Conservation (phyloP, 2,329 filamentous ascomycete genomes). For the Blastomyces parvus region DNA sequence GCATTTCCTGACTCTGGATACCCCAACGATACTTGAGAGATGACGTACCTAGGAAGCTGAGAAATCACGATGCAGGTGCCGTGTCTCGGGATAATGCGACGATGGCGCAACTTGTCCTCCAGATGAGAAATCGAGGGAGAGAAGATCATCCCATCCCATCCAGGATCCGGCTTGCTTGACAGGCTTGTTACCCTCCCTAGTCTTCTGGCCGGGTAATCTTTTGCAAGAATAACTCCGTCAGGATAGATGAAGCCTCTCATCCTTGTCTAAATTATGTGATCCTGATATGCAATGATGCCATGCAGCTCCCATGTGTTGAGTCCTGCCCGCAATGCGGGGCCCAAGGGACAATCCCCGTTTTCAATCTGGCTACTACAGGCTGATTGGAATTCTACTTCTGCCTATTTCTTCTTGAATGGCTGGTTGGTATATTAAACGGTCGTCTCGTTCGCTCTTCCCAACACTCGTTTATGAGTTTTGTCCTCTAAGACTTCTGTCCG, state of each 20-base stretch:
- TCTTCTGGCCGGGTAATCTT: neutral
- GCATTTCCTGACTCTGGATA: neutral
- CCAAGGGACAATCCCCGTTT: neutral
- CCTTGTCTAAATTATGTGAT: neutral
- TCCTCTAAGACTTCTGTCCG: neutral
- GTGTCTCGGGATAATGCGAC: neutral
- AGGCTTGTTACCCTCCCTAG: neutral
- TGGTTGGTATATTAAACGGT: neutral
- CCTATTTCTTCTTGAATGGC: neutral
- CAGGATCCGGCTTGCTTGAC: neutral
- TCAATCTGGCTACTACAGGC: neutral
- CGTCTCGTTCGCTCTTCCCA: neutral
- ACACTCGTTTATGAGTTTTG: neutral
- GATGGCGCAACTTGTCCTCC: neutral
- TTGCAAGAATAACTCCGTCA: neutral
- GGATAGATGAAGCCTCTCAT: neutral
- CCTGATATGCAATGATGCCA: constrained; percentile 2
- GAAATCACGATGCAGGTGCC: neutral
- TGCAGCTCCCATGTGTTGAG: neutral
- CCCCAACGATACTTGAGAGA: neutral
- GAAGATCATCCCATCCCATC: too few relatives aligned
- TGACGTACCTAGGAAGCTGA: neutral
- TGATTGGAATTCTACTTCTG: neutral
- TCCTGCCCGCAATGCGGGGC: neutral
- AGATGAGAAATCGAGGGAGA: constrained; percentile 1